Base-by-base conservation (phyloP, 305 asterid species). In the Fraxinus velutina region DNA sequence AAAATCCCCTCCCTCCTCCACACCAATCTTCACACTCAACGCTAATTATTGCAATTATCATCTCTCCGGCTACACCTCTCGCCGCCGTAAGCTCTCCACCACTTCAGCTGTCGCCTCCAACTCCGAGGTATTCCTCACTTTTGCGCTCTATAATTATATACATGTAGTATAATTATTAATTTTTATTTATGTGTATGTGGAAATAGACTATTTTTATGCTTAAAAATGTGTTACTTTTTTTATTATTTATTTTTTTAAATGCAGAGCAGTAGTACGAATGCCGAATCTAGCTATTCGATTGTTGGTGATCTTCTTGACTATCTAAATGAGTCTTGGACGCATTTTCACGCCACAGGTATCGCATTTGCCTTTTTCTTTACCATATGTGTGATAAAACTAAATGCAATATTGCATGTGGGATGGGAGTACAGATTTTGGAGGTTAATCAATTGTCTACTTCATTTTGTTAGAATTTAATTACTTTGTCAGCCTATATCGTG, bases 281-380 rank as follows among this genome's bases (percentile, higher is more conserved):
- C 85, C 47, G 92, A 91, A 77, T 83, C 91, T 76, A 80, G 88
- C 78, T 84, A 87, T 72, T 92, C 98, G n/a, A 87, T 96, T 73
- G 97, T 96, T 72, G 88, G 92, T 15, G 97, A 93, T 85, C 91
- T 96, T 80, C 87, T 94, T 84, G 98, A 96, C 78, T 96, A 91
- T 89, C 98, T 96, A 74, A 96, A 96, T 66, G 97, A 96, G 87
- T 96, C 97, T 1, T 96, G 99, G 98, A 96, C 98, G 57, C 99
- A 92, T 76, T 96, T 96, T 86, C 98, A 96, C 85, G 99, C 99
- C 78, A 94, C 99, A 66, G 90, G 92, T 89, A 78, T 52, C 22
- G 42, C 75, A 30, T 70, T 29, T 13, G 0, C 8, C 8, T 12
- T 29, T 68, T 55, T 57, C 9, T 55, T 55, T 2, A 19, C 27